These are phyloP conservation scores for Aspergillus flavus DNA, from an alignment of 2,329 filamentous ascomycete species.

Conservation along the genomic window DNA sequence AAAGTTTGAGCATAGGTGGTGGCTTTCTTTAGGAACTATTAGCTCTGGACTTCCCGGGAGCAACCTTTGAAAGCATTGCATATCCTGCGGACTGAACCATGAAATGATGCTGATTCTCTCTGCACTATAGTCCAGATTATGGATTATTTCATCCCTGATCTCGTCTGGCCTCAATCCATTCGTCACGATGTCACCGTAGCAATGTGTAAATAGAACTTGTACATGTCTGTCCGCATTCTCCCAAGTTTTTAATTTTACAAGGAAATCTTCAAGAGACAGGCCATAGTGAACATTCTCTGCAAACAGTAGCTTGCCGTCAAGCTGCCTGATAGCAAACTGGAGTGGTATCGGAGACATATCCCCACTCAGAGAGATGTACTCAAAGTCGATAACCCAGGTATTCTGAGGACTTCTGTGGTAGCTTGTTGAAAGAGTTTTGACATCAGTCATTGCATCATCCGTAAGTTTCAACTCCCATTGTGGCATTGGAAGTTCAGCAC, in stretches of 20 bases:
- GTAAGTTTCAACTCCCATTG: background rate
- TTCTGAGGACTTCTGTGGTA: background rate
- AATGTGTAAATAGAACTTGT: background rate
- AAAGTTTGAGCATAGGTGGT: background rate
- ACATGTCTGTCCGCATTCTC: background rate
- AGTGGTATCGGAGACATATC: background rate
- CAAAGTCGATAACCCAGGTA: background rate
- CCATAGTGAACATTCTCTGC: background rate
- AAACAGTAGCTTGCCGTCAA: background rate
- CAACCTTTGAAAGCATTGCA: background rate
- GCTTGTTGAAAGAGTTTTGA: background rate
- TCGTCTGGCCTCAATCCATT: background rate
- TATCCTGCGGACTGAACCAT: background rate
- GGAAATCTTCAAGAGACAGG: background rate
- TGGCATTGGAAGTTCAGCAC: background rate
- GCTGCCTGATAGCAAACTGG: background rate
- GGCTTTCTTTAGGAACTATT: background rate
- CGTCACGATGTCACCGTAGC: background rate
- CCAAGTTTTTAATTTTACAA: background rate
- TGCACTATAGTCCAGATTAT: background rate
- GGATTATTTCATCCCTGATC: background rate
- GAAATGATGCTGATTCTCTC: background rate
- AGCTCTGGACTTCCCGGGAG: background rate
- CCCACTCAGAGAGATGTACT: background rate
- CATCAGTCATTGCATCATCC: background rate